Evolutionary conservation across 768 basidiomycete species (phyloP).

Genomic region (Suillus tomentosus): DNA sequence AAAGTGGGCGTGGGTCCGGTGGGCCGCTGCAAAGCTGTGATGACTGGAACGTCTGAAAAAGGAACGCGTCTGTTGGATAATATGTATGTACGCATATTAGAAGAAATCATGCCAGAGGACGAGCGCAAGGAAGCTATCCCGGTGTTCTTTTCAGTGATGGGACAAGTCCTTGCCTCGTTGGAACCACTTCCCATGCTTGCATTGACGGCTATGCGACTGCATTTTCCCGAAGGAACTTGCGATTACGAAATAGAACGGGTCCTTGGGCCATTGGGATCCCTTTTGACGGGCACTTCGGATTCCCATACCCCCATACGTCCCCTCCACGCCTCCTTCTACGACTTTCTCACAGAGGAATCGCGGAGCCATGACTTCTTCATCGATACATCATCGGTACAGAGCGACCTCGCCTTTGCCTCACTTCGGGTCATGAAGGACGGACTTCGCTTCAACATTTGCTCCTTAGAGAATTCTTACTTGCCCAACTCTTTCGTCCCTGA

Average conservation of each 20-base stretch:
- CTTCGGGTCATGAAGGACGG: slow-evolving; percentile 27
- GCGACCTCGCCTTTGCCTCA: slow-evolving; percentile 19
- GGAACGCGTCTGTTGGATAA: slow-evolving; percentile 5
- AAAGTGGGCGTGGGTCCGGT: too few relatives aligned
- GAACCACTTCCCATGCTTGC: slow-evolving; percentile 11
- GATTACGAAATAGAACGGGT: not conserved
- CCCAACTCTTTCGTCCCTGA: slow-evolving; percentile 25
- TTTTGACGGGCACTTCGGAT: slow-evolving; percentile 8
- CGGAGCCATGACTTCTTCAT: slow-evolving; percentile 19
- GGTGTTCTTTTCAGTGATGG: slow-evolving; percentile 8
- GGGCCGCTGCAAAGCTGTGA: too few relatives aligned
- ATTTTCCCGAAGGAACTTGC: not conserved
- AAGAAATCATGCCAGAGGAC: not conserved
- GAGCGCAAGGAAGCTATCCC: not conserved
- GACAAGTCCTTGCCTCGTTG: not conserved
- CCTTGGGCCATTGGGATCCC: slow-evolving; percentile 6
- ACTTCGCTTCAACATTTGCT: slow-evolving; percentile 17
- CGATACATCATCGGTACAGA: not conserved
- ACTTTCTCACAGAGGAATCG: slow-evolving; percentile 22
- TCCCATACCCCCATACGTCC: slow-evolving; percentile 12
- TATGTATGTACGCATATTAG: slow-evolving; percentile 6
- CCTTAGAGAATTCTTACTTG: slow-evolving; percentile 29
- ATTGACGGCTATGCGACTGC: not conserved
- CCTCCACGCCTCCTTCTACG: slow-evolving; percentile 30
- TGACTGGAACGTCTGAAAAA: too few relatives aligned